Evolutionary conservation across 163 green algal genomes (phyloP).

Genomic region (Botryococcus braunii): DNA sequence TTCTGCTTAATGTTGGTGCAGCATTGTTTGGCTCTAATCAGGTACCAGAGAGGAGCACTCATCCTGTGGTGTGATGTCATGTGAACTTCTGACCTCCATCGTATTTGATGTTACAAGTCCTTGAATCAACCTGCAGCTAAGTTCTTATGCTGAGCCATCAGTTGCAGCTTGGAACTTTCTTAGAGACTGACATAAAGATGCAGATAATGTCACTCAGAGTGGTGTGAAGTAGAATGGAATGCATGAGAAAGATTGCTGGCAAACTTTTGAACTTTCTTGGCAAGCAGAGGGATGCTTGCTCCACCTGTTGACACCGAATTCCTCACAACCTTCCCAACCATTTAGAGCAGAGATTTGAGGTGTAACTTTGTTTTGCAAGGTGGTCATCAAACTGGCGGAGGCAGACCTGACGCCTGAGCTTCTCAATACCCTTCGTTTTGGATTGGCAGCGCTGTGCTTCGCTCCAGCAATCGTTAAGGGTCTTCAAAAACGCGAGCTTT

Average conservation of each 20-base stretch:
- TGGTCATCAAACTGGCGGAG: slow-evolving; percentile 37
- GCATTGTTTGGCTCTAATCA: slow-evolving; percentile 42
- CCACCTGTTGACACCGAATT: background rate
- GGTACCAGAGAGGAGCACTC: slow-evolving; percentile 19
- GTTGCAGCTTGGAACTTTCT: too few species aligned
- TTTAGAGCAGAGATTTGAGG: background rate
- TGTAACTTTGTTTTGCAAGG: slow-evolving; percentile 1
- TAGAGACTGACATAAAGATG: too few species aligned
- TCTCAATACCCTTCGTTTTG: slow-evolving; percentile 39
- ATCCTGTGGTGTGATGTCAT: background rate
- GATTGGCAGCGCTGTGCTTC: slow-evolving; percentile 34
- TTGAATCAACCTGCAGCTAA: background rate
- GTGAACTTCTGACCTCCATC: background rate
- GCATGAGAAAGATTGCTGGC: too few species aligned
- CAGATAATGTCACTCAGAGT: too few species aligned
- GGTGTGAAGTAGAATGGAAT: too few species aligned
- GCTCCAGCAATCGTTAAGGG: slow-evolving; percentile 21
- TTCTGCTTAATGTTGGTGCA: slow-evolving; percentile 32
- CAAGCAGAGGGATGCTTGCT: background rate
- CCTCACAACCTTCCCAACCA: background rate
- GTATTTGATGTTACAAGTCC: background rate
- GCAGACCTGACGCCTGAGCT: slow-evolving; percentile 13
- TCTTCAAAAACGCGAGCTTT: slow-evolving; percentile 18
- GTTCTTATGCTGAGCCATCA: too few species aligned
- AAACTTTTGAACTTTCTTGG: background rate